A percentile compares a stretch with the other conserved stretches of the same genome.
These are phyloP conservation scores for Globisporangium ultimum DNA, from an alignment of 352 stramenopile genomes.

Conservation along the genomic window DNA sequence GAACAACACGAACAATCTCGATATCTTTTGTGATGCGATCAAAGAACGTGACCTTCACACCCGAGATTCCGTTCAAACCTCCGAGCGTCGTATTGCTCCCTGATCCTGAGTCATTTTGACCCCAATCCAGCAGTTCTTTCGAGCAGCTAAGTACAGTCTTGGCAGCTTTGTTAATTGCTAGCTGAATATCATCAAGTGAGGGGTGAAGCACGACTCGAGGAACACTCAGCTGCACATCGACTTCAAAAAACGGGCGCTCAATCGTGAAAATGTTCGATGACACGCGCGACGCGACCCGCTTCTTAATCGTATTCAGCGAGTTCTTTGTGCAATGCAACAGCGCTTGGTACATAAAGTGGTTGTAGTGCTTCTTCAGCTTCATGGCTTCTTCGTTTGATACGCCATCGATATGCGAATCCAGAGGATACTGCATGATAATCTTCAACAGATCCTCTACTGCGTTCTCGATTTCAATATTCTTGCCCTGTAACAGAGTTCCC, in stretches of 20 bases:
- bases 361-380: constrained; percentile 98
- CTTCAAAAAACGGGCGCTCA: constrained; percentile 97
- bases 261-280: constrained; percentile 88
- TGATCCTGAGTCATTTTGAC: constrained; percentile 54
- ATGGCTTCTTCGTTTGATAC: constrained; percentile 92
- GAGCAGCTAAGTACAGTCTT: constrained; percentile 97
- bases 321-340: constrained; percentile 98
- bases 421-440: constrained; percentile 93
- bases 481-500: constrained; percentile 93
- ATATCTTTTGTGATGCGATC: constrained; percentile 98
- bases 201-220: constrained; percentile 93
- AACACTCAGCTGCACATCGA: constrained; percentile 95
- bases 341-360: constrained; percentile 99
- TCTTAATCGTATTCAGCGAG: constrained; percentile 98
- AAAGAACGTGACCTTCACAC: constrained; percentile 91
- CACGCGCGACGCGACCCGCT: constrained; percentile 92
- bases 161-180: constrained; percentile 96
- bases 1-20: constrained; percentile 96
- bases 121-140: constrained; percentile 96
- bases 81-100: background rate
- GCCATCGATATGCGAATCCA: constrained; percentile 94
- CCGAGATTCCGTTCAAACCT: background rate
- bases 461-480: constrained; percentile 98
- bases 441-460: constrained; percentile 97
- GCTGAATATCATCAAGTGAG: constrained; percentile 96